Evolutionary conservation across 768 basidiomycete species (phyloP).

Genomic region (Lactifluus echinatus): DNA sequence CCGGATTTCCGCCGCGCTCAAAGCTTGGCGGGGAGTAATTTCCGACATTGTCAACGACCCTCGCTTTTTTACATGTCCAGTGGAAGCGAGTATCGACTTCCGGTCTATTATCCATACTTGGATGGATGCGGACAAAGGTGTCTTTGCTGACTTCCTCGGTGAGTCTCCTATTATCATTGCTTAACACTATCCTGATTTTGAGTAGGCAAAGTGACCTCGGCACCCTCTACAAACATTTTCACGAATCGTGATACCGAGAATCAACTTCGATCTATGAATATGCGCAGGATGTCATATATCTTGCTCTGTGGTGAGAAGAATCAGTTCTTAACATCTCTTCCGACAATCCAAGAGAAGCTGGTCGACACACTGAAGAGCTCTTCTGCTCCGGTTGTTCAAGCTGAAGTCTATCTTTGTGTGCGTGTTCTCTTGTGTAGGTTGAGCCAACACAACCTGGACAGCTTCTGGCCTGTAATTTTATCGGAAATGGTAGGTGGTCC

Average conservation of each 20-base stretch:
- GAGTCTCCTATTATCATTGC: conserved; percentile 24
- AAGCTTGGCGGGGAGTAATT: conserved; percentile 78
- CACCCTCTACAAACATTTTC: conserved; percentile 93
- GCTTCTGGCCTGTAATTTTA: conserved; percentile 94
- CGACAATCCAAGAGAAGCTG: conserved; percentile 92
- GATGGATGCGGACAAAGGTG: conserved; percentile 80
- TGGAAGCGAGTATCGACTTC: conserved; percentile 56
- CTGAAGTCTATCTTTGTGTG: conserved; percentile 91
- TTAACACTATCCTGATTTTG: conserved; percentile 23
- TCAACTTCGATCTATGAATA: conserved; percentile 72
- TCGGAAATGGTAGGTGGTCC: conserved; percentile 64
- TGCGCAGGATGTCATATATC: conserved; percentile 80
- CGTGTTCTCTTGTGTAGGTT: conserved; percentile 86
- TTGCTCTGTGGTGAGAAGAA: conserved; percentile 88
- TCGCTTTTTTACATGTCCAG: conserved; percentile 73
- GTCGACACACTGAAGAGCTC: conserved; percentile 84
- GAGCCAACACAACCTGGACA: conserved; percentile 83
- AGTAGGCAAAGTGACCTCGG: conserved; percentile 66
- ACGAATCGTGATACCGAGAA: conserved; percentile 93
- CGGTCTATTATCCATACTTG: conserved; percentile 66
- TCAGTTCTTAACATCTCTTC: conserved; percentile 81
- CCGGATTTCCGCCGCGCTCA: conserved; percentile 63
- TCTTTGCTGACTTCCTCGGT: conserved; percentile 81
- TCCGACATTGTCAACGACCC: conserved; percentile 77
- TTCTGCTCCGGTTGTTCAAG: conserved; percentile 76